Evolutionary conservation across 768 basidiomycete species (phyloP).

Genomic region (Crepidotus variabilis): DNA sequence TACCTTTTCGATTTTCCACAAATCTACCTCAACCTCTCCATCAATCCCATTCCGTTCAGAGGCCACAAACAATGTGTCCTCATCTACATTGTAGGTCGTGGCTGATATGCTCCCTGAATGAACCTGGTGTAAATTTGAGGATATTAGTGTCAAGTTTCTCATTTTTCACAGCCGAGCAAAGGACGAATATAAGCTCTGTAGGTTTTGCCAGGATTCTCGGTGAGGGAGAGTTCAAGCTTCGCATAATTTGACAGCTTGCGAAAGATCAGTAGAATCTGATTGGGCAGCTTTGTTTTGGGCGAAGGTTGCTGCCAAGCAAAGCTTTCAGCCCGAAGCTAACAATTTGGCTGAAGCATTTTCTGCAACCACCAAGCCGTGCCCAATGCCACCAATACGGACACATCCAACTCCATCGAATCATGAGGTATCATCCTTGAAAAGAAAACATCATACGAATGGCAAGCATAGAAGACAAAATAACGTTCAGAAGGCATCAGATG

Average conservation of each 20-base stretch:
- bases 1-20: conserved; percentile 45
- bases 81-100: conserved; percentile 60
- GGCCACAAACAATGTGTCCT: conserved; percentile 53
- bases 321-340: neutral
- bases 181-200: neutral
- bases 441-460: conserved; percentile 18
- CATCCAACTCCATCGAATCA: conserved; percentile 14
- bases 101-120: conserved; percentile 34
- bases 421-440: conserved; percentile 24
- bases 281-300: conserved; percentile 18
- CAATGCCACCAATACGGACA: conserved; percentile 24
- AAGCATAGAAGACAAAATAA: conserved; percentile 18
- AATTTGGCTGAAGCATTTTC: neutral
- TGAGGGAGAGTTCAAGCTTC: conserved; percentile 7
- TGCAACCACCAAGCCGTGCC: neutral
- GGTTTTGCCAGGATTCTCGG: neutral
- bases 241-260: conserved; percentile 6
- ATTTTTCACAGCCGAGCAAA: conserved; percentile 24
- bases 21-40: conserved; percentile 50
- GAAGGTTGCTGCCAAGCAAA: conserved; percentile 9
- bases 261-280: conserved; percentile 1
- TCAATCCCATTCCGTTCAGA: conserved; percentile 46
- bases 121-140: conserved; percentile 19
- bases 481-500: conserved; percentile 24
- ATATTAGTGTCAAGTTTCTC: conserved; percentile 54